phyloP scores from a whole-genome alignment of 768 basidiomycete genomes.

The Boletus rubropictus region DNA sequence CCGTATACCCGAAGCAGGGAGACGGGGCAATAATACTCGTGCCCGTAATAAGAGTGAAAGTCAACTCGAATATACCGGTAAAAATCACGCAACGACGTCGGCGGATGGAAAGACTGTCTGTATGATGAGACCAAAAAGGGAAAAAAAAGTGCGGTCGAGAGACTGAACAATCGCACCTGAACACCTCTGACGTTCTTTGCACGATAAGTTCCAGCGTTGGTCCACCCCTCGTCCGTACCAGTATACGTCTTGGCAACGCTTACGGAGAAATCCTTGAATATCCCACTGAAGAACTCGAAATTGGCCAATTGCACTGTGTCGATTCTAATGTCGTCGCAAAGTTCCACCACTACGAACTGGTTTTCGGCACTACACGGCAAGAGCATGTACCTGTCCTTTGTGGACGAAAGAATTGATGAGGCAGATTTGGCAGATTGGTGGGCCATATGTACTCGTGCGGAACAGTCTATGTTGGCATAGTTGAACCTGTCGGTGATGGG shows the following conservation, averaged over 20 bases:
- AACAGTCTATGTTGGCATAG: conserved; percentile 90
- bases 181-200: conserved; percentile 91
- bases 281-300: conserved; percentile 96
- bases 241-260: conserved; percentile 81
- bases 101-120: conserved; percentile 69
- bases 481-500: conserved; percentile 87
- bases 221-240: conserved; percentile 58
- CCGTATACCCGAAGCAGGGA: conserved; percentile 92
- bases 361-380: conserved; percentile 66
- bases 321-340: conserved; percentile 96
- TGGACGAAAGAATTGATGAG: conserved; percentile 77
- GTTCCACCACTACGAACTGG: conserved; percentile 88
- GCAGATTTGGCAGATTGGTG: conserved; percentile 80
- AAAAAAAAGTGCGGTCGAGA: neutral
- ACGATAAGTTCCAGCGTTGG: conserved; percentile 65
- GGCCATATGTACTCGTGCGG: conserved; percentile 82
- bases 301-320: conserved; percentile 96
- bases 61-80: conserved; percentile 93
- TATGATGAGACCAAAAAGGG: neutral
- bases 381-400: conserved; percentile 95
- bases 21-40: conserved; percentile 94
- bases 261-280: conserved; percentile 88
- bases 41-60: conserved; percentile 89
- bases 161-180: conserved; percentile 52
- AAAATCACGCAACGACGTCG: conserved; percentile 69